A percentile compares a stretch with the other conserved stretches of the same genome.
These are phyloP conservation scores for Sanghuangporus sanghuang DNA, from an alignment of 1,284 basidiomycete species.

Conservation along the genomic window DNA sequence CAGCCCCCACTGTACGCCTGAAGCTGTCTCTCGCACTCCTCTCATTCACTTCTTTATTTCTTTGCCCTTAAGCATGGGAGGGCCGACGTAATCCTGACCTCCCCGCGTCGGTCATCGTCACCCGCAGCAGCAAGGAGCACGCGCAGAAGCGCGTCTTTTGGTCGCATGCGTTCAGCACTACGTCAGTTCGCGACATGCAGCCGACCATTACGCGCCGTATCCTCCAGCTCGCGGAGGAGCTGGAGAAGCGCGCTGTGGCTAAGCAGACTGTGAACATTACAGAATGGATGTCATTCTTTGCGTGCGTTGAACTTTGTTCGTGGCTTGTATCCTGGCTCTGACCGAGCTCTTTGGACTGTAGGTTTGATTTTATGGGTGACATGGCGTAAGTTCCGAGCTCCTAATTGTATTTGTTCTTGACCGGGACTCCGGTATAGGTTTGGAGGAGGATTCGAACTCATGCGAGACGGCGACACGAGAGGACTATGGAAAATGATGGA, in stretches of 20 bases:
- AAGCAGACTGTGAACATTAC: conserved; percentile 27
- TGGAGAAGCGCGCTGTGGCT: conserved; percentile 20
- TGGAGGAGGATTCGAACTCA: conserved; percentile 27
- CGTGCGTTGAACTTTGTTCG: conserved; percentile 1
- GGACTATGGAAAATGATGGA: conserved; percentile 19
- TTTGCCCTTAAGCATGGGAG: conserved; percentile 19
- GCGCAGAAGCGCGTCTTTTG: conserved; percentile 35
- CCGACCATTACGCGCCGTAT: conserved; percentile 29
- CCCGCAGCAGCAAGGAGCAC: conserved; percentile 33
- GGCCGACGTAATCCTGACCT: conserved; percentile 13
- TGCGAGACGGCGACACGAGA: conserved; percentile 24
- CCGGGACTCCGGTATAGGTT: conserved; percentile 22
- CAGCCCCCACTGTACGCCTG: not conserved
- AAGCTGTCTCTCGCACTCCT: too few species aligned
- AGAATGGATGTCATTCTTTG: conserved; percentile 32
- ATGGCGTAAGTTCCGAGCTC: conserved; percentile 25
- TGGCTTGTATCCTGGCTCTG: conserved; percentile 29
- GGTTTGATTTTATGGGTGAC: conserved; percentile 36
- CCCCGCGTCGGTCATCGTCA: conserved; percentile 4
- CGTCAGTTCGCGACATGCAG: conserved; percentile 35
- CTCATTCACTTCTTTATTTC: not conserved
- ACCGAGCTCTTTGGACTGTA: conserved; percentile 31
- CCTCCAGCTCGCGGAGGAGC: conserved; percentile 29
- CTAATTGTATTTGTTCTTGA: not conserved
- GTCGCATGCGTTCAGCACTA: conserved; percentile 36